Evolutionary conservation across 306 rosid genomes (phyloP), one percentile per base, ranked within the genome.

Genomic region (Albizia julibrissin): DNA sequence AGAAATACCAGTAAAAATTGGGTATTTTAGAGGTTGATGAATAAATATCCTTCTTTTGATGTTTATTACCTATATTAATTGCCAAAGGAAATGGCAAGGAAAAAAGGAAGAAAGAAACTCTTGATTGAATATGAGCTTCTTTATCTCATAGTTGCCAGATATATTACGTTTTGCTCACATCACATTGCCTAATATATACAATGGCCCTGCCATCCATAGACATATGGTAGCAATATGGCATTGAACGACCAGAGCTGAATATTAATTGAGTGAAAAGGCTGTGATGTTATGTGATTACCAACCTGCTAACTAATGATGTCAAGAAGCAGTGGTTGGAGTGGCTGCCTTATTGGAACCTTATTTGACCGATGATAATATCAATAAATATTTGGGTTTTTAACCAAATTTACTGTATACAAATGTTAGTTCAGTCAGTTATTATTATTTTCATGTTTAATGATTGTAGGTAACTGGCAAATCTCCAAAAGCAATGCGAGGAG

Each of bases 401-500:
- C 76, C 58, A 70, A 79, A 79, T 80, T 74, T 39, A 69, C 83
- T 50, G 16, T 15, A 49, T 59, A 46, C 65, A 84, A 81, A 79
- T 61, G 62, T 76, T 73, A 49, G 22, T n/a, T n/a, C 74, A 70
- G 44, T 84, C 40, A 56, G 61, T 84, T 79, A 29, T 37, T 37
- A 47, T 65, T 56, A 52, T 59, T 67, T 44, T 44, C 52, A 26
- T 64, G 75, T 79, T 80, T 69, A 79, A 80, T 76, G 75, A 40
- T 71, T 82, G 75, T 66, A 91, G 99, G 91, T 92, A 78, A 90
- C 80, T 77, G 85, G 86, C 43, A 90, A 93, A 90, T 86, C 91
- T 40, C 91, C 94, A 56, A 95, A 95, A 83, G 90, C 95, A 37
- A 89, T 87, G 80, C 86, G 95, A 54, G 99, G 99, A 81, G 99